These are phyloP conservation scores for Rosa multiflora DNA, from an alignment of 306 rosid species.

Conservation along the genomic window DNA sequence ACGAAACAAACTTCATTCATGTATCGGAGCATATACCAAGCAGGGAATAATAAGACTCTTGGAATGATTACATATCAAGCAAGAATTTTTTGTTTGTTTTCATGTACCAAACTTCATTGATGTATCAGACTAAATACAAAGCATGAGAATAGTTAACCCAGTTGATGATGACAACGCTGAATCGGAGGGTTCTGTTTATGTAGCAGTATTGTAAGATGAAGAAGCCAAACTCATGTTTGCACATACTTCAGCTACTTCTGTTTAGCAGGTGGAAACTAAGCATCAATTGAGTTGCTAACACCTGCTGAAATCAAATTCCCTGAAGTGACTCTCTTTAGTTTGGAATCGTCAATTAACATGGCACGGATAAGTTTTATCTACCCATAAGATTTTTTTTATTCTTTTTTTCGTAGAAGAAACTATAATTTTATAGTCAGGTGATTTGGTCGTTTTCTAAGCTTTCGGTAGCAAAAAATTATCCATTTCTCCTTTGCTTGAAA, in stretches of 20 bases:
- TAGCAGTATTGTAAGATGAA: background rate
- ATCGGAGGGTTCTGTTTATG: background rate
- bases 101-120: background rate
- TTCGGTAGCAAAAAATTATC: too few species aligned
- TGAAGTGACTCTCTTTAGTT: background rate
- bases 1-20: background rate
- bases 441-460: too few species aligned
- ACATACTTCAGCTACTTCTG: background rate
- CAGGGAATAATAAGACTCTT: background rate
- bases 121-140: background rate
- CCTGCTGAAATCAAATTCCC: background rate
- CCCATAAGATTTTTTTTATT: too few species aligned
- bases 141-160: background rate
- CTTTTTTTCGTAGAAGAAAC: background rate
- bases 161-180: background rate
- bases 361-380: background rate
- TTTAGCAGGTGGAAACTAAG: background rate
- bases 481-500: too few species aligned
- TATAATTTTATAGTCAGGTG: too few species aligned
- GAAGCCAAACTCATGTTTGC: background rate
- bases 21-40: background rate
- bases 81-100: background rate
- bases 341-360: background rate
- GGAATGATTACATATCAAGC: background rate
- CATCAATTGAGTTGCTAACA: background rate